A percentile compares a stretch with the other conserved stretches of the same genome.
phyloP scores from a whole-genome alignment of 164 flowering plant species.

The Nelumbo lutea region DNA sequence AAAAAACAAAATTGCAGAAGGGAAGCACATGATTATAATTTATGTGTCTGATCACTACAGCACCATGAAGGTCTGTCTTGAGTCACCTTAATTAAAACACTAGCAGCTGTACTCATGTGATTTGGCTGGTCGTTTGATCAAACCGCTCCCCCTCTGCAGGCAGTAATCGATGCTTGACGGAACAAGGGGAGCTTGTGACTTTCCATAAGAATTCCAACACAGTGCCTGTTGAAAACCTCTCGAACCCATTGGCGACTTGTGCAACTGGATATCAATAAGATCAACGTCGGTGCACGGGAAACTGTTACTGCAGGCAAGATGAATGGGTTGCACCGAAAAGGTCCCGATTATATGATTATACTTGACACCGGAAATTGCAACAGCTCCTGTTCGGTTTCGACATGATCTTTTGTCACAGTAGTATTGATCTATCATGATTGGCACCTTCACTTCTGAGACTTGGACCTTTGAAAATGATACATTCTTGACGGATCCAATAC shows the following conservation, averaged over 20 bases:
- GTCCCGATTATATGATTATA: conserved; percentile 58
- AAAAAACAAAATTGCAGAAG: conserved; percentile 12
- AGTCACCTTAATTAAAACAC: neutral
- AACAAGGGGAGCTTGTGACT: conserved; percentile 51
- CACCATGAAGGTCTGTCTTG: neutral
- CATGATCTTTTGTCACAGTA: conserved; percentile 63
- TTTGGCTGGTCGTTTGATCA: conserved; percentile 25
- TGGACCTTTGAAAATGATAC: conserved; percentile 68
- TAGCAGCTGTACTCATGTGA: conserved; percentile 39
- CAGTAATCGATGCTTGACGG: conserved; percentile 73
- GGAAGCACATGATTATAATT: conserved; percentile 13
- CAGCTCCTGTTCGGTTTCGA: conserved; percentile 76
- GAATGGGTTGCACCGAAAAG: conserved; percentile 54
- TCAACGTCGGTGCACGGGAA: conserved; percentile 64
- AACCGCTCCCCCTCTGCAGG: conserved; percentile 38
- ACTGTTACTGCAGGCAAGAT: conserved; percentile 61
- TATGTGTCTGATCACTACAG: neutral
- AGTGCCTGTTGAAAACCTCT: conserved; percentile 32
- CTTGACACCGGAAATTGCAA: conserved; percentile 55
- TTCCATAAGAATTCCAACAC: conserved; percentile 78
- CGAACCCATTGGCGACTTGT: conserved; percentile 22
- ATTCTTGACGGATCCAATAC: conserved; percentile 55
- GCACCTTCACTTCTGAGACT: conserved; percentile 57
- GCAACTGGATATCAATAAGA: conserved; percentile 47
- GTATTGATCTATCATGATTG: conserved; percentile 79